Evolutionary conservation across 305 asterid genomes (phyloP), one percentile per base, ranked within the genome.

Genomic region (Stenogyne calaminthoides): DNA sequence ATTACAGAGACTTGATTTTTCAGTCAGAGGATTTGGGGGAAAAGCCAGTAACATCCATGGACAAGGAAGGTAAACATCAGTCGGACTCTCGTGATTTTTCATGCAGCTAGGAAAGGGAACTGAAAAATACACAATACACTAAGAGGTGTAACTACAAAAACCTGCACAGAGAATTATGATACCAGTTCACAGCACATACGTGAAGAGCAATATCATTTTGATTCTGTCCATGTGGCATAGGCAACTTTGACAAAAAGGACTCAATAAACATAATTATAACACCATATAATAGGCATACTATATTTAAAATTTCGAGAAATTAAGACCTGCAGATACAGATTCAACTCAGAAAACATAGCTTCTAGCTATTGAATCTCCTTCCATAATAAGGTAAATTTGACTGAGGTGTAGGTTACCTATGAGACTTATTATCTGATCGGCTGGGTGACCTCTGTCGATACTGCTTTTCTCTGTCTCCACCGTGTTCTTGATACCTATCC

Each of bases 401-500:
- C 72, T 70, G 69, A 65, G 76, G 67, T 44, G 69, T 67, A 72
- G 81, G 60, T 75, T 65, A 75, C 73, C 70, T 79, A 69, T 54
- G 64, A 76, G 81, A 76, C 68, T 58, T 66, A 76, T 80, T 82
- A 77, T 83, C 85, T 47, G 89, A 81, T 71, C 75, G 83, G 70
- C 83, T 79, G 19, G 80, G 80, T 57, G 89, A 87, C 77, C 76
- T 78, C 62, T 62, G 77, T 64, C 79, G 75, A 40, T 83, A 65
- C 54, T 73, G 75, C 64, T 75, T 80, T 71, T 82, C 86, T 67
- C 84, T 79, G 55, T 81, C 84, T 54, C 78, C 79, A 54, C 81
- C 79, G 67, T 71, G 76, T 64, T 61, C 69, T 62, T 78, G 69
- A 69, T 65, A 75, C 86, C 91, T 87, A 78, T 44, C 57, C 49